Conservation (phyloP, 768 basidiomycete genomes). For the Podaxis pistillaris region DNA sequence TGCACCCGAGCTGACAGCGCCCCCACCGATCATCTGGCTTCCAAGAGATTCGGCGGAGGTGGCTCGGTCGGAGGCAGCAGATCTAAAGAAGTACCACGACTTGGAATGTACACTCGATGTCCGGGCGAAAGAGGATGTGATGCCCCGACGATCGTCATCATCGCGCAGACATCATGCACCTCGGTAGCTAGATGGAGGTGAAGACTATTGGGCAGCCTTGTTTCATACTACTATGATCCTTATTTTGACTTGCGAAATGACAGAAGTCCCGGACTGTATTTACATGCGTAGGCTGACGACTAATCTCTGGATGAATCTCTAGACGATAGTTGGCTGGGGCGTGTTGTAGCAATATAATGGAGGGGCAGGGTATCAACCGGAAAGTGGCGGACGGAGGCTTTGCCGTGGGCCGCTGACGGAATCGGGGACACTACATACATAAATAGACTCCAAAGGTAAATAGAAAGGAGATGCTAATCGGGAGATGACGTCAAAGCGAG, state of each 20-base stretch:
- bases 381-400: neutral
- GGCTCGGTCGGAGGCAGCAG: slow-evolving; percentile 70
- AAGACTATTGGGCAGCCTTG: slow-evolving; percentile 11
- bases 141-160: slow-evolving; percentile 33
- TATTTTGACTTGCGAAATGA: slow-evolving; percentile 9
- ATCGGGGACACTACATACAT: neutral
- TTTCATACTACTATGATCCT: slow-evolving; percentile 12
- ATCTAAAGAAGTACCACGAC: slow-evolving; percentile 73
- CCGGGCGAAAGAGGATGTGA: slow-evolving; percentile 50
- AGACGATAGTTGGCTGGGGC: slow-evolving; percentile 2
- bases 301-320: slow-evolving; percentile 3
- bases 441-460: neutral
- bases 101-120: slow-evolving; percentile 72
- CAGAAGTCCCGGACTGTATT: neutral
- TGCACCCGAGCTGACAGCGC: slow-evolving; percentile 78
- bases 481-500: slow-evolving; percentile 21
- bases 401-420: neutral
- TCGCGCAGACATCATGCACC: slow-evolving; percentile 23
- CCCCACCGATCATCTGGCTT: slow-evolving; percentile 81
- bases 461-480: neutral
- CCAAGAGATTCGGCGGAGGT: slow-evolving; percentile 76
- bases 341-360: slow-evolving; percentile 9
- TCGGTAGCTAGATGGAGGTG: slow-evolving; percentile 21
- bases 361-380: neutral
- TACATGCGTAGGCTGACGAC: neutral